phyloP scores from a whole-genome alignment of 306 rosid genomes.

The Corylus avellana region DNA sequence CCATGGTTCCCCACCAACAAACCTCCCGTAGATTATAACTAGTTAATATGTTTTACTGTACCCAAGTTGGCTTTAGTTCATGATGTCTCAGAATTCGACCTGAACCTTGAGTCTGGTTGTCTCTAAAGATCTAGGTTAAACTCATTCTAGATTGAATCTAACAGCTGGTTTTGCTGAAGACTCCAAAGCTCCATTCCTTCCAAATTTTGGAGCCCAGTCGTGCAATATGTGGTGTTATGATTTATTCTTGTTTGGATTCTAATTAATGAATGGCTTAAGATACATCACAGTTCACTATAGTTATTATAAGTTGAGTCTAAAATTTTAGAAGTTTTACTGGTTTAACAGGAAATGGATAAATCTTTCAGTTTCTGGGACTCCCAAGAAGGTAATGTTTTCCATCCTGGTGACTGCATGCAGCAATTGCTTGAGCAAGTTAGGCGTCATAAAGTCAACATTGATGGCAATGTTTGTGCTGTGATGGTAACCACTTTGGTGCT shows the following conservation, averaged over 20 bases:
- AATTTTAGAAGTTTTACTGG: neutral
- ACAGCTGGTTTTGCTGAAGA: neutral
- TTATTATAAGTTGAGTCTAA: neutral
- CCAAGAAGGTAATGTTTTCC: conserved; percentile 31
- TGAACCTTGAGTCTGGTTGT: neutral
- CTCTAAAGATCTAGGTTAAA: no score
- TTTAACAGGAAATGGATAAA: conserved; percentile 68
- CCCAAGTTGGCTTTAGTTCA: neutral
- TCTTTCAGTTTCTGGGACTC: conserved; percentile 54
- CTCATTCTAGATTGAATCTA: no score
- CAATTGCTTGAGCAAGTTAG: conserved; percentile 79
- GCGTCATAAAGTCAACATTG: conserved; percentile 66
- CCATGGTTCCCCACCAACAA: neutral
- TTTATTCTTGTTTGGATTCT: neutral
- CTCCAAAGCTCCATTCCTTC: neutral
- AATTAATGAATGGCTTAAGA: conserved; percentile 8
- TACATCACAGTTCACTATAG: neutral
- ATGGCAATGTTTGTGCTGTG: conserved; percentile 69
- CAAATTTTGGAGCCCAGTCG: neutral
- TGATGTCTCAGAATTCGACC: neutral
- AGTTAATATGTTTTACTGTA: neutral
- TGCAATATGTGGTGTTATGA: neutral
- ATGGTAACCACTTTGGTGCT: conserved; percentile 85
- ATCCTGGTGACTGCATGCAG: conserved; percentile 67
- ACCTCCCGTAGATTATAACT: neutral